phyloP scores from a whole-genome alignment of 441 rosid species.

The Breynia disticha region DNA sequence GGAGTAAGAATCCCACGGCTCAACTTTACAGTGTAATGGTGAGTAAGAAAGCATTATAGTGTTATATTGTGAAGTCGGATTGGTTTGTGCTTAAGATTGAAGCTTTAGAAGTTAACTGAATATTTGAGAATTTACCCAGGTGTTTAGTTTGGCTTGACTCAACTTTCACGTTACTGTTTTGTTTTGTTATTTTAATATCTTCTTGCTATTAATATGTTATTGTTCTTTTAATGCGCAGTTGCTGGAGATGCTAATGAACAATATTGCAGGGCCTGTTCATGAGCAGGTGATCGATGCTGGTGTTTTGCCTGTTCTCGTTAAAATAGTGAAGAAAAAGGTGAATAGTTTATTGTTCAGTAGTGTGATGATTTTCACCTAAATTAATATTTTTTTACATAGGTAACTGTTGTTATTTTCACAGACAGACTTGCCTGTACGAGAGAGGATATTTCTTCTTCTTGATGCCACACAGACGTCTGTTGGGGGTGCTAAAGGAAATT shows the following conservation, averaged over 20 bases:
- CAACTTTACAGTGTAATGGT: slow-evolving; percentile 87
- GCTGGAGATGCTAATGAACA: slow-evolving; percentile 96
- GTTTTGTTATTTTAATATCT: slow-evolving; percentile 1
- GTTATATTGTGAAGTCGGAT: background rate
- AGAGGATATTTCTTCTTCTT: slow-evolving; percentile 88
- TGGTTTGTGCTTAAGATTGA: background rate
- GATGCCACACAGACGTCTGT: slow-evolving; percentile 96
- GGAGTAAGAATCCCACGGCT: slow-evolving; percentile 57
- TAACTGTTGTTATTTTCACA: slow-evolving; percentile 23
- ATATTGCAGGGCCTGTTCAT: slow-evolving; percentile 72
- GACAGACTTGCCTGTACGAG: slow-evolving; percentile 86
- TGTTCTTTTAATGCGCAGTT: slow-evolving; percentile 39
- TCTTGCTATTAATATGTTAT: background rate
- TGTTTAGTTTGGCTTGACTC: background rate
- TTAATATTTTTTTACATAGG: background rate
- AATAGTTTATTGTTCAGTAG: background rate
- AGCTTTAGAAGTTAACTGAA: background rate
- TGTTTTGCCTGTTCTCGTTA: slow-evolving; percentile 71
- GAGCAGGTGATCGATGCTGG: slow-evolving; percentile 71
- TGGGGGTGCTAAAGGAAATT: slow-evolving; percentile 87
- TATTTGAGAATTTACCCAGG: background rate
- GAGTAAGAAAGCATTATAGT: slow-evolving; percentile 8
- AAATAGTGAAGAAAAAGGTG: slow-evolving; percentile 98
- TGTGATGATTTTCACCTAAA: slow-evolving; percentile 8
- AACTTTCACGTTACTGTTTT: background rate